Percentiles rank a stretch among this genome's conserved stretches.
phyloP scores from a whole-genome alignment of 75 land plant genomes.

The Pinus taeda region DNA sequence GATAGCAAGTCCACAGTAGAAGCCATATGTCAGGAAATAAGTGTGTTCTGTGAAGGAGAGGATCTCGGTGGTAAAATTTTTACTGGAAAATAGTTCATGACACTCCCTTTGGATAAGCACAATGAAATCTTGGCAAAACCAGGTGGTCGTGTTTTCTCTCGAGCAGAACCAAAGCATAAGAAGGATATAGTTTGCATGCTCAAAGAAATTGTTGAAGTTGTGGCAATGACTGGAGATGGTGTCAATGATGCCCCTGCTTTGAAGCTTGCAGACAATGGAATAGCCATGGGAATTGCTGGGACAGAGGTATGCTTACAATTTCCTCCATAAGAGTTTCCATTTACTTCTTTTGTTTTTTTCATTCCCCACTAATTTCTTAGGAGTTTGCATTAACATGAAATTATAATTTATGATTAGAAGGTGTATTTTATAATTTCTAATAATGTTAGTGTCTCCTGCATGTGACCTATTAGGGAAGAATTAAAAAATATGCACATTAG shows the following conservation, averaged over 20 bases:
- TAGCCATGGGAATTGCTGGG: conserved; percentile 92
- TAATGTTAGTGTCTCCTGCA: neutral
- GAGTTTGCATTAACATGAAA: no score
- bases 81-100: conserved; percentile 77
- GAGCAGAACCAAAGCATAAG: conserved; percentile 91
- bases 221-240: conserved; percentile 98
- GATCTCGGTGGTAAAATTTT: conserved; percentile 58
- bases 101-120: conserved; percentile 42
- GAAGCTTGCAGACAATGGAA: conserved; percentile 88
- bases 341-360: neutral
- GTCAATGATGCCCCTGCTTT: conserved; percentile 97
- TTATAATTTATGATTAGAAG: no score
- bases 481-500: neutral
- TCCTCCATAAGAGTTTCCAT: neutral
- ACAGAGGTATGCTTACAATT: conserved; percentile 58
- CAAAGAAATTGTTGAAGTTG: conserved; percentile 81
- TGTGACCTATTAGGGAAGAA: neutral
- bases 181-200: conserved; percentile 90
- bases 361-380: no score
- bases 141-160: conserved; percentile 80
- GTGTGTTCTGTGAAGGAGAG: conserved; percentile 51
- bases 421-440: neutral
- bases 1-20: conserved; percentile 92
- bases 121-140: conserved; percentile 41
- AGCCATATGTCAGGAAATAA: conserved; percentile 83